A percentile compares a stretch with the other conserved stretches of the same genome.
phyloP scores from a whole-genome alignment of 2,329 filamentous ascomycete species.

The Tolypocladium nubicola region DNA sequence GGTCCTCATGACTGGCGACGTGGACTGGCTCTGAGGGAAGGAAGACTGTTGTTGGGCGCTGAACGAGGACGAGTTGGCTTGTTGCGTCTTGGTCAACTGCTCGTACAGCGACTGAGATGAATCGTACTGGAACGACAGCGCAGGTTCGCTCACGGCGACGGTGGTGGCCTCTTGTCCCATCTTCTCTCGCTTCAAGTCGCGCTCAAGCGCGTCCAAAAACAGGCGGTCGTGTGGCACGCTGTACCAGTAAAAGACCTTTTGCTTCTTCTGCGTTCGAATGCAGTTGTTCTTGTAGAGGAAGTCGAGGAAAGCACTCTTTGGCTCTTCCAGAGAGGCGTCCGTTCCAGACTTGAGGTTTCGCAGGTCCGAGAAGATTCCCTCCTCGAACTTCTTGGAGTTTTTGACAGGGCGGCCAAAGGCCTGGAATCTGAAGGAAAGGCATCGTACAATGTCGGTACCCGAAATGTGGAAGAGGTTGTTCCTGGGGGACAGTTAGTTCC shows the following conservation, averaged over 20 bases:
- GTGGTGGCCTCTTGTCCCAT: constrained; percentile 98
- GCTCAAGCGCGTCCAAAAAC: constrained; percentile 93
- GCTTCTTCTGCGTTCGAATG: constrained; percentile 99
- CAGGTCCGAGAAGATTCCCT: constrained; percentile 97
- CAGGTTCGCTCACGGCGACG: constrained; percentile 91
- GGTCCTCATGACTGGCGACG: constrained; percentile 79
- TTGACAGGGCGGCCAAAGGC: constrained; percentile 96
- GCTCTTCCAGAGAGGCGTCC: constrained; percentile 95
- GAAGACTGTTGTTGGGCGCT: constrained; percentile 64
- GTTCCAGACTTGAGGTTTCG: constrained; percentile 97
- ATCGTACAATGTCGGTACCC: constrained; percentile 96
- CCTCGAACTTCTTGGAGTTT: constrained; percentile 99
- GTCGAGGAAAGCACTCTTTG: constrained; percentile 95
- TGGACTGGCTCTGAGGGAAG: constrained; percentile 66
- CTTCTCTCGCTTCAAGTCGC: constrained; percentile 97
- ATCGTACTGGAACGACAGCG: constrained; percentile 97
- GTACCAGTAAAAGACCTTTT: constrained; percentile 99
- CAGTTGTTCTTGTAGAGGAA: constrained; percentile 99
- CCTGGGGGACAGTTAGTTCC: constrained; percentile 8
- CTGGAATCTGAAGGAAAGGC: constrained; percentile 95
- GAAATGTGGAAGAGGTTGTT: constrained; percentile 99
- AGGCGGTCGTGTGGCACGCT: constrained; percentile 95
- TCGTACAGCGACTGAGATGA: constrained; percentile 98
- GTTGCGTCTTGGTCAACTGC: constrained; percentile 97
- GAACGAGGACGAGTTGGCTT: constrained; percentile 97